Base-by-base conservation (phyloP, 805 yeast genomes). In the Blastobotrys attinorum region DNA sequence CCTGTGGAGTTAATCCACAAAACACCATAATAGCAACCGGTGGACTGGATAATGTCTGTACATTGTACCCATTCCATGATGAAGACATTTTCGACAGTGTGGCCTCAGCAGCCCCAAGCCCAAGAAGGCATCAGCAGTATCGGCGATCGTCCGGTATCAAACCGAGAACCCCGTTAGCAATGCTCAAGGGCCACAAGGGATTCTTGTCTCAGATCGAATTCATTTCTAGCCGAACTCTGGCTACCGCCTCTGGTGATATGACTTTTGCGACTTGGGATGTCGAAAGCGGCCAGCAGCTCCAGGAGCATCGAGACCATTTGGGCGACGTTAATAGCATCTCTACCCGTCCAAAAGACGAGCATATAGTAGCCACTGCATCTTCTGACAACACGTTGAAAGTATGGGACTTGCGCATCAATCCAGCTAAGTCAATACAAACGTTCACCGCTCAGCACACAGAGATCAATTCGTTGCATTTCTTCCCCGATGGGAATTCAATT, bases 161-260 rank as follows among this genome's bases (percentile, higher is more conserved):
- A 32, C 32, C 44, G 4, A 61, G 63, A 31, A 67, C 76, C 5
- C 61, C 61, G 20, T 67, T 72, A 25, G 67, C 79, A 3, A 69
- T 78, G 2, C 74, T 84, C 58, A 81, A 83, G 57, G 92, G 92
- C 1, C 96, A 89, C 62, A 71, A 77, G 5, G 90, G 92, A 37
- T 89, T 87, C 58, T 75, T 89, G 3, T 78, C 90, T 0, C 86
- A 79, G 51, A 70, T 84, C 48, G 79, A 76, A 38, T 89, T 87
- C 56, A 45, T 81, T n/a, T 67, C 69, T 43, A 74, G 81, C 47
- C 62, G 70, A 3, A 68, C 67, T 22, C 59, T 86, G 0, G 55
- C 87, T 15, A 83, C 95, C 0, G 73, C 81, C 1, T 79, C 89
- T 33, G 96, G 95, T 2, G 97, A 88, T 60, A 75, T 80, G 79